A percentile compares a stretch with the other conserved stretches of the same genome.
Conservation (phyloP, 2,329 filamentous ascomycete species). For the Cladosporium sp. region DNA sequence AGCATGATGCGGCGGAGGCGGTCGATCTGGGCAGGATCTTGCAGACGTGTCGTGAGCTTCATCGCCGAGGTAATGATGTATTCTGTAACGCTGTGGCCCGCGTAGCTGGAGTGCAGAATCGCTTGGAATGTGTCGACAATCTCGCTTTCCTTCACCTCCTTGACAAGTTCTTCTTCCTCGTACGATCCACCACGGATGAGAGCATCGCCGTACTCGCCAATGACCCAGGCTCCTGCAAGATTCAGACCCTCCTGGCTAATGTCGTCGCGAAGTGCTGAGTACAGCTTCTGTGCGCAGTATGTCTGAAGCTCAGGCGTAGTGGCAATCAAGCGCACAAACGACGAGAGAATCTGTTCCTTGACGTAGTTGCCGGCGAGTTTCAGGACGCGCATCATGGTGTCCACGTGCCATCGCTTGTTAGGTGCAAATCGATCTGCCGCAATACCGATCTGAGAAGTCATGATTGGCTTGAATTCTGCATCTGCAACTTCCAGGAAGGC, state of each 20-base stretch:
- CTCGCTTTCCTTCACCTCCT: conserved; percentile 79
- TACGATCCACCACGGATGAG: conserved; percentile 86
- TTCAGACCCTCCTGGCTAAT: conserved; percentile 96
- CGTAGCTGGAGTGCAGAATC: conserved; percentile 92
- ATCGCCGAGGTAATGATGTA: conserved; percentile 94
- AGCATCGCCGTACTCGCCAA: conserved; percentile 92
- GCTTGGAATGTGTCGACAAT: conserved; percentile 88
- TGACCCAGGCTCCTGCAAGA: conserved; percentile 91
- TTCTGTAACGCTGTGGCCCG: conserved; percentile 83
- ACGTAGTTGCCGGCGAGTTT: conserved; percentile 95
- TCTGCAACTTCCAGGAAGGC: conserved; percentile 96
- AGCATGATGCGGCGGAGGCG: conserved; percentile 75
- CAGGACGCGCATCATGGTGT: conserved; percentile 92
- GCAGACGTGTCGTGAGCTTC: conserved; percentile 87
- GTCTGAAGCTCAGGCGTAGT: conserved; percentile 93
- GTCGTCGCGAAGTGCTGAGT: conserved; percentile 84
- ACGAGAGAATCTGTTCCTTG: conserved; percentile 95
- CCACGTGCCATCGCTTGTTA: conserved; percentile 97
- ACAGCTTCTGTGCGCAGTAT: conserved; percentile 94
- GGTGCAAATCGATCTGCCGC: conserved; percentile 94
- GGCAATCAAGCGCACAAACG: conserved; percentile 90
- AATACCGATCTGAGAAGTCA: conserved; percentile 97
- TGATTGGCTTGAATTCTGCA: conserved; percentile 96
- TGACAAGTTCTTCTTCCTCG: conserved; percentile 86
- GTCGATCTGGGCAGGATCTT: conserved; percentile 79